Conservation (phyloP, 176 grass and related monocot species). For the Oropetium thomaeum region DNA sequence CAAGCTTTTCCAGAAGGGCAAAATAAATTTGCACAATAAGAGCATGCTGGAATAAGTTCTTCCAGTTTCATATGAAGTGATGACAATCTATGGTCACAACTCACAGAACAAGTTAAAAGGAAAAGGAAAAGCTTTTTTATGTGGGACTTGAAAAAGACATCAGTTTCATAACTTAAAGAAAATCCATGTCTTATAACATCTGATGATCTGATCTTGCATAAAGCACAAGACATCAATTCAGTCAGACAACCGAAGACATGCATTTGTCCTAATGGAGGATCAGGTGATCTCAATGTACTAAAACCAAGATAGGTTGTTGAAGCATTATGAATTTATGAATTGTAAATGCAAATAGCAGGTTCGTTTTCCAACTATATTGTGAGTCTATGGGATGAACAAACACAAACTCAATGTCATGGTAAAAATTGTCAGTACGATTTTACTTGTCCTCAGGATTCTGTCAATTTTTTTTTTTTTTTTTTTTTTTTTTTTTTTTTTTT, state of each 20-base stretch:
- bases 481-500: too few species aligned
- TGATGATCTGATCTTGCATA: background rate
- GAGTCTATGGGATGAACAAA: background rate
- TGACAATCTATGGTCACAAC: background rate
- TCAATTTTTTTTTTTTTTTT: too few species aligned
- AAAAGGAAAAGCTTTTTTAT: background rate
- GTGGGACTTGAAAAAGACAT: background rate
- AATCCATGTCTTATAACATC: background rate
- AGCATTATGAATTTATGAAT: background rate
- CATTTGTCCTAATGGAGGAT: background rate
- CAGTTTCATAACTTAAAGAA: background rate
- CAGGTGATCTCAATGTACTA: background rate
- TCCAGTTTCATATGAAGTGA: background rate
- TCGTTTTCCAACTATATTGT: background rate
- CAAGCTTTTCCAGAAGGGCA: too few species aligned
- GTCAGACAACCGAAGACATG: background rate
- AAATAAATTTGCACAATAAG: background rate
- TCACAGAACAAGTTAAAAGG: background rate
- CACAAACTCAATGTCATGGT: background rate
- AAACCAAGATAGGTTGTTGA: too few species aligned
- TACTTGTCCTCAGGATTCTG: background rate
- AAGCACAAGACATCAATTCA: background rate
- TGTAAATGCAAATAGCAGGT: background rate
- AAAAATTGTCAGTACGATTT: background rate
- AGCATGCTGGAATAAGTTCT: background rate